Evolutionary conservation across 2,329 filamentous ascomycete species (phyloP).

Genomic region (Colletotrichum sp.): DNA sequence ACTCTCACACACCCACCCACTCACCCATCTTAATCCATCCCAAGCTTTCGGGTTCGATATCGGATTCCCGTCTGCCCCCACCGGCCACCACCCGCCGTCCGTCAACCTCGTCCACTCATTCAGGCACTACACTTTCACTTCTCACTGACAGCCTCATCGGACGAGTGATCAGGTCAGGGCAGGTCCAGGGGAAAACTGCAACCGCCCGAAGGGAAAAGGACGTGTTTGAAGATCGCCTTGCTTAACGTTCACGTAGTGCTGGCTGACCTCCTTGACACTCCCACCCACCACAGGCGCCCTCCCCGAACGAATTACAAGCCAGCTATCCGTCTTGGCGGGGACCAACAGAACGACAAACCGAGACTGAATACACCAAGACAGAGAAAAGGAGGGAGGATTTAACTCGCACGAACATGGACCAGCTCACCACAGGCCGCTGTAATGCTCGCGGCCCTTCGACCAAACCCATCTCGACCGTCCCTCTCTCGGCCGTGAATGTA

Average conservation of each 20-base stretch:
- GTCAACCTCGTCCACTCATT: neutral
- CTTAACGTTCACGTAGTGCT: neutral
- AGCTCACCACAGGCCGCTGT: neutral
- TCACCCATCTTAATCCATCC: neutral
- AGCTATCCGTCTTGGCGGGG: neutral
- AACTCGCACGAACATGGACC: neutral
- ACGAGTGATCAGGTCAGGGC: neutral
- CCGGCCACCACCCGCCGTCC: neutral
- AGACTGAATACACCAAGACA: neutral
- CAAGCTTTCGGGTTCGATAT: constrained; percentile 13
- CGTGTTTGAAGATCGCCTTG: neutral
- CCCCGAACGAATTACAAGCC: neutral
- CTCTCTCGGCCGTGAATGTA: neutral
- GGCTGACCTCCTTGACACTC: neutral
- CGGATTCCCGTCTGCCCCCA: neutral
- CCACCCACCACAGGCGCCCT: neutral
- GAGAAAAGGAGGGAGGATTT: neutral
- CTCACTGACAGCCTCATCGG: neutral
- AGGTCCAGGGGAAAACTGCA: neutral
- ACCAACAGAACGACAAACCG: neutral
- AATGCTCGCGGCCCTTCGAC: neutral
- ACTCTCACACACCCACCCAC: neutral
- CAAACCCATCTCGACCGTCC: neutral
- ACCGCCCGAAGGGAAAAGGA: neutral
- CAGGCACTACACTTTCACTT: neutral